Evolutionary conservation across 108 stramenopile species (phyloP).

Genomic region (Skeletonema marinoi): DNA sequence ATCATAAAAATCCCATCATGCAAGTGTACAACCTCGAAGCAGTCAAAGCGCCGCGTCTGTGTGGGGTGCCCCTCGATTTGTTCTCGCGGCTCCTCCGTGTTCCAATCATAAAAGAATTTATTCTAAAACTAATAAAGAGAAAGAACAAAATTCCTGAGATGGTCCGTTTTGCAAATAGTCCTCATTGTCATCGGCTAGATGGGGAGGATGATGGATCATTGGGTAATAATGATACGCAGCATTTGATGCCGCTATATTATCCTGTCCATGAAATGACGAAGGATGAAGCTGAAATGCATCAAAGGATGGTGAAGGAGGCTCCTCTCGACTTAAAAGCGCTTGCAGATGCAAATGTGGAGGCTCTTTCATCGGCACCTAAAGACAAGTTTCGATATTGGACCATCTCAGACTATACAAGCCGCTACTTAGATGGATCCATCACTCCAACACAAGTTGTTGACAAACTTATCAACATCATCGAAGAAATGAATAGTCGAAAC

Average conservation of each 20-base stretch:
- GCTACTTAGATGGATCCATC: conserved; percentile 10
- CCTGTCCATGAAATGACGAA: conserved; percentile 43
- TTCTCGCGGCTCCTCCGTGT: conserved; percentile 14
- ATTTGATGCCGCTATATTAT: conserved; percentile 44
- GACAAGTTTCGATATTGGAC: conserved; percentile 29
- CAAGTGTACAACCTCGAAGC: conserved; percentile 21
- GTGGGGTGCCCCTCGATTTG: conserved; percentile 1
- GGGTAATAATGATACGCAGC: background rate
- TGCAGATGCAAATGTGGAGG: background rate
- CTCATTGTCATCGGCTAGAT: background rate
- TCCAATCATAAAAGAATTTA: conserved; percentile 11
- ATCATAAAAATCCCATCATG: too few species aligned
- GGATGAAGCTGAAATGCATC: conserved; percentile 16
- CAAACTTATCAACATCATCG: conserved; percentile 21
- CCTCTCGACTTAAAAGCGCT: conserved; percentile 9
- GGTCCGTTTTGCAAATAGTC: conserved; percentile 4
- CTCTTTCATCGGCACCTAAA: background rate
- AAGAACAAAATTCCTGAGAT: conserved; percentile 10
- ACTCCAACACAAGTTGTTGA: conserved; percentile 34
- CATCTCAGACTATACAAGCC: conserved; percentile 32
- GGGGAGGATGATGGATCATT: background rate
- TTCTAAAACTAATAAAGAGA: conserved; percentile 6
- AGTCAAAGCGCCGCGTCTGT: conserved; percentile 10
- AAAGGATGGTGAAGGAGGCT: conserved; percentile 8
- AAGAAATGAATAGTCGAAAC: conserved; percentile 20